Evolutionary conservation across 805 yeast species (phyloP).

Genomic region (Metschnikowia cerradonensis): DNA sequence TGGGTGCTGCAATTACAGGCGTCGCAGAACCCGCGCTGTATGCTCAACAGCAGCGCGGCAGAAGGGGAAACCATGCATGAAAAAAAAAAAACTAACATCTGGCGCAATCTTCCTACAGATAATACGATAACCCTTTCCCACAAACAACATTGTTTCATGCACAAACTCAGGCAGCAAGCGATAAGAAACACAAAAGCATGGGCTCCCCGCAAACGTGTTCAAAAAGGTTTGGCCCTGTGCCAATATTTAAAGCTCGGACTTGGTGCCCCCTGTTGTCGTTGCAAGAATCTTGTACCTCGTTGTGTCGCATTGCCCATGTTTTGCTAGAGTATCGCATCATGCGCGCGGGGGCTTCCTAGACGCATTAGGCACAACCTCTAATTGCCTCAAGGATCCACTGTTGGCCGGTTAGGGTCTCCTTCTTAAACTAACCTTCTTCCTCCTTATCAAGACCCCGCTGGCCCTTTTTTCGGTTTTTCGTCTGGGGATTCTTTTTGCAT

Average conservation of each 20-base stretch:
- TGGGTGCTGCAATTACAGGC: neutral
- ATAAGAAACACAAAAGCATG: neutral
- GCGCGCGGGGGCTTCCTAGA: constrained; percentile 3
- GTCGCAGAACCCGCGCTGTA: neutral
- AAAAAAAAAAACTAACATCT: neutral
- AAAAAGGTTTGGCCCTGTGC: no score
- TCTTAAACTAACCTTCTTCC: neutral
- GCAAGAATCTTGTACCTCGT: neutral
- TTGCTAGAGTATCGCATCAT: constrained; percentile 2
- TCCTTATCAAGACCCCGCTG: neutral
- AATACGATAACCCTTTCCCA: neutral
- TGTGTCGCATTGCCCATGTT: neutral
- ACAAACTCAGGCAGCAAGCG: neutral
- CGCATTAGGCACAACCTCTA: neutral
- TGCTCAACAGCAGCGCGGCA: neutral
- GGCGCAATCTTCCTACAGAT: neutral
- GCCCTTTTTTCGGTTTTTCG: neutral
- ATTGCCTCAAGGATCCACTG: neutral
- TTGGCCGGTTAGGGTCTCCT: neutral
- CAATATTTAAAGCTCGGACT: no score
- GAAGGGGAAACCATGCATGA: neutral
- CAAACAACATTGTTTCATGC: neutral
- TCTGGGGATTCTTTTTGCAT: neutral
- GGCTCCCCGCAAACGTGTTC: neutral
- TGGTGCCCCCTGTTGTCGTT: neutral